Evolutionary conservation across 139 green algal genomes (phyloP).

Genomic region (Ettlia oleoabundans): DNA sequence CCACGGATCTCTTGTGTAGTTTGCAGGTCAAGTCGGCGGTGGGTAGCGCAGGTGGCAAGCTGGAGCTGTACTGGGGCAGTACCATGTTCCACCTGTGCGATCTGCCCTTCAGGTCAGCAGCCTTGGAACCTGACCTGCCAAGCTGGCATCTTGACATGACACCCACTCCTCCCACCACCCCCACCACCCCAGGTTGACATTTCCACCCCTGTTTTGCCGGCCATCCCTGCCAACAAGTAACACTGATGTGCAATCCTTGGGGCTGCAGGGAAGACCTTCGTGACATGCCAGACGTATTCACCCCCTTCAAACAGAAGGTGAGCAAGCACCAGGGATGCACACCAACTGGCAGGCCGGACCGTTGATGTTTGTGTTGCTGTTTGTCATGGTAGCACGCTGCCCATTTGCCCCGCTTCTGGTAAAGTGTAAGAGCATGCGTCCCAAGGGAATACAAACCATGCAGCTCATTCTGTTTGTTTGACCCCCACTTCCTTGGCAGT

Average conservation of each 20-base stretch:
- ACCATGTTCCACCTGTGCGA: conserved; percentile 94
- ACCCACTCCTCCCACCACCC: no score
- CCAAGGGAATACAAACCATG: no score
- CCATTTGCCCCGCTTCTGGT: not conserved
- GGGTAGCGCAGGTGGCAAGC: conserved; percentile 26
- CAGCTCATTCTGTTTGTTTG: no score
- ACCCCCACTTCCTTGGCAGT: conserved; percentile 22
- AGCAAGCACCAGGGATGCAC: not conserved
- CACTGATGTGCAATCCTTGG: no score
- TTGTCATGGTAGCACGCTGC: no score
- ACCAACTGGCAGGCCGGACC: not conserved
- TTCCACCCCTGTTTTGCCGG: no score
- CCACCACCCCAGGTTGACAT: no score
- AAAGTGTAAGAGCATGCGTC: no score
- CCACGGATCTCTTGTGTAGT: no score
- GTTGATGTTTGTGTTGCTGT: not conserved
- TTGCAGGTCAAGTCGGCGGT: conserved; percentile 3
- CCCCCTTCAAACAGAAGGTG: conserved; percentile 88
- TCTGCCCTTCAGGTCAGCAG: conserved; percentile 77
- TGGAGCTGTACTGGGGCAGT: conserved; percentile 73
- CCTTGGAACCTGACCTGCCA: not conserved
- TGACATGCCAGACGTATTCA: conserved; percentile 89
- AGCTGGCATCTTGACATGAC: no score
- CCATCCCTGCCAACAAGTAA: no score
- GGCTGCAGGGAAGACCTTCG: conserved; percentile 51